Evolutionary conservation across 129 eudicot species (phyloP).

Genomic region (Flaveria bidentis): DNA sequence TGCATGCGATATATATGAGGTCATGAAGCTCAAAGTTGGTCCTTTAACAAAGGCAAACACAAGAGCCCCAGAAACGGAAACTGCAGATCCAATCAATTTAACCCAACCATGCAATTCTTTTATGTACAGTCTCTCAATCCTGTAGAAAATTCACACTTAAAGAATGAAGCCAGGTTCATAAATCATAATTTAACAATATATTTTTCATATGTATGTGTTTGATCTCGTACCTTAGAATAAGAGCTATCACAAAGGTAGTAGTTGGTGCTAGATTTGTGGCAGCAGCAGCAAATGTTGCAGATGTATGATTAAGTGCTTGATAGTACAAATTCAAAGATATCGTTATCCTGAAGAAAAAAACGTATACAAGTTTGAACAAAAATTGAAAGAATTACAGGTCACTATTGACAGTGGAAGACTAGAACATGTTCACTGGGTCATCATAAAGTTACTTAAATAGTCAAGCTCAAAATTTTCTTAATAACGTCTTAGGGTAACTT

Average conservation of each 20-base stretch:
- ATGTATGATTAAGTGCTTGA: constrained; percentile 49
- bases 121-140: constrained; percentile 55
- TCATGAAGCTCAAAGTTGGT: constrained; percentile 47
- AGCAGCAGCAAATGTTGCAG: constrained; percentile 88
- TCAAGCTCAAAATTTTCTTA: too few species aligned
- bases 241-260: constrained; percentile 64
- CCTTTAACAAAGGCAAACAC: constrained; percentile 54
- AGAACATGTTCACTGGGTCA: too few species aligned
- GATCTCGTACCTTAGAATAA: constrained; percentile 45
- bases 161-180: neutral
- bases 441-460: too few species aligned
- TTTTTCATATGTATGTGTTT: neutral
- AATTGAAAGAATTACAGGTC: too few species aligned
- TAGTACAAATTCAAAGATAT: constrained; percentile 51
- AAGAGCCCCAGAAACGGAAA: constrained; percentile 48
- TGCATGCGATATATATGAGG: neutral
- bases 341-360: constrained; percentile 45
- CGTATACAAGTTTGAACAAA: too few species aligned
- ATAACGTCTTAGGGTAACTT: too few species aligned
- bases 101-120: constrained; percentile 43
- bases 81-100: constrained; percentile 43
- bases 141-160: constrained; percentile 22
- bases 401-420: too few species aligned
- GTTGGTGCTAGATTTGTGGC: constrained; percentile 64
- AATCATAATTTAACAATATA: neutral